Evolutionary conservation across 2,329 filamentous ascomycete species (phyloP).

Genomic region (Xylariomycetidae sp.): DNA sequence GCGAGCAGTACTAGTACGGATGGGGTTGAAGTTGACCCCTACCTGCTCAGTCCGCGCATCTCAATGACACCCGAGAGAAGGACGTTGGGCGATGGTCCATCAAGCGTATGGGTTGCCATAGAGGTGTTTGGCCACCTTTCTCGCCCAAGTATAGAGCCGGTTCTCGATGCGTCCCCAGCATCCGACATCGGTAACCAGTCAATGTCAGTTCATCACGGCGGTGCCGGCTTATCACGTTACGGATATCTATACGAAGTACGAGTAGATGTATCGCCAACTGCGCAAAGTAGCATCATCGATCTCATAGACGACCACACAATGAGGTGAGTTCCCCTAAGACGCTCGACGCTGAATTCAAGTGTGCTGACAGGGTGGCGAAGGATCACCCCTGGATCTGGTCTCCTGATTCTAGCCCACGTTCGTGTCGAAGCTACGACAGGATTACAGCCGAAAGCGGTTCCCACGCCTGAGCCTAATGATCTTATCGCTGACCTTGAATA

Average conservation of each 20-base stretch:
- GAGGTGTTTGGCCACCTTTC: constrained; percentile 39
- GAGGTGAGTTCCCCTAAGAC: constrained; percentile 6
- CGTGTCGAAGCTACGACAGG: constrained; percentile 23
- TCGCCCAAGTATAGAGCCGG: constrained; percentile 12
- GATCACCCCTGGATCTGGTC: constrained; percentile 36
- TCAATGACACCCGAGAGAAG: constrained; percentile 36
- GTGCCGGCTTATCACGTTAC: constrained; percentile 26
- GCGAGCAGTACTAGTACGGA: too few relatives aligned
- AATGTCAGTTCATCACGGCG: constrained; percentile 16
- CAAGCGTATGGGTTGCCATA: constrained; percentile 42
- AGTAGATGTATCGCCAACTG: constrained; percentile 38
- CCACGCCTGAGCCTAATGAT: constrained; percentile 42
- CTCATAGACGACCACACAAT: constrained; percentile 32
- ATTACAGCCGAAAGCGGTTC: constrained; percentile 14
- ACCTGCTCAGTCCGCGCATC: constrained; percentile 37
- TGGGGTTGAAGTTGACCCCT: constrained; percentile 22
- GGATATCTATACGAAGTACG: constrained; percentile 44
- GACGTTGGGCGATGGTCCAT: constrained; percentile 26
- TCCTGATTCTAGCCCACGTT: constrained; percentile 45
- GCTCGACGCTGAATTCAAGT: too few relatives aligned
- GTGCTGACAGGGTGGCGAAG: constrained; percentile 27
- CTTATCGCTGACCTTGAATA: constrained; percentile 54
- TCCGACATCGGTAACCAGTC: constrained; percentile 6
- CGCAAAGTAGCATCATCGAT: constrained; percentile 36
- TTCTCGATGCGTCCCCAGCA: constrained; percentile 1